These are phyloP conservation scores for Juglanconis oblonga DNA, from an alignment of 2,329 filamentous ascomycete genomes.

Conservation along the genomic window DNA sequence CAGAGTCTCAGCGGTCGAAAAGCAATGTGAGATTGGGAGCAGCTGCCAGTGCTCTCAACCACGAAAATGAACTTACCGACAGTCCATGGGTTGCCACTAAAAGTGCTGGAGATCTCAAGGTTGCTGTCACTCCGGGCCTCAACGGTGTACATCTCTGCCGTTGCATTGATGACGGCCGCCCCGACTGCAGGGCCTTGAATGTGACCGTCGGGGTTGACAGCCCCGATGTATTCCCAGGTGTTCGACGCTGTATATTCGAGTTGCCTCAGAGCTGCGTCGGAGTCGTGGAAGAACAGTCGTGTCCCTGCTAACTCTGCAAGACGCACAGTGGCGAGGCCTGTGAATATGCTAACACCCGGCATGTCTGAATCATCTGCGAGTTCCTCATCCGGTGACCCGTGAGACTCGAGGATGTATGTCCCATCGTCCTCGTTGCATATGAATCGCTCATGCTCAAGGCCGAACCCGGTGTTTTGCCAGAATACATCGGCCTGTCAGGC, in stretches of 20 bases:
- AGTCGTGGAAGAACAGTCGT: constrained; percentile 5
- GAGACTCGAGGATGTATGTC: background rate
- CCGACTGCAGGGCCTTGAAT: background rate
- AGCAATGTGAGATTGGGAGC: too few relatives aligned
- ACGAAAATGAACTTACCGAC: background rate
- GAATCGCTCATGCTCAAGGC: constrained; percentile 1
- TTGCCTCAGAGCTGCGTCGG: background rate
- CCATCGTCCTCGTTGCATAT: background rate
- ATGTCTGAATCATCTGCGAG: background rate
- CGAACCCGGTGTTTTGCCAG: background rate
- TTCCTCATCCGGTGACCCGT: background rate
- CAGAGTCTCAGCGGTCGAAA: too few relatives aligned
- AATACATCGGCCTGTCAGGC: constrained; percentile 1
- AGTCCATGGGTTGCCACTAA: background rate
- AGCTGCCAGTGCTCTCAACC: too few relatives aligned
- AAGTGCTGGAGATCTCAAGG: background rate
- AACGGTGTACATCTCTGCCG: constrained; percentile 1
- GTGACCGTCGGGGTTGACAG: background rate
- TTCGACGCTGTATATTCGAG: background rate
- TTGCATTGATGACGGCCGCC: background rate
- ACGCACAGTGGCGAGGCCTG: background rate
- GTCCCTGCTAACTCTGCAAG: background rate
- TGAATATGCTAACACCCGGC: background rate
- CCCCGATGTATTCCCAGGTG: background rate
- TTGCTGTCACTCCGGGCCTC: constrained; percentile 1